Conservation (phyloP, 345 rosid species). For the Syzygium oleosum region DNA sequence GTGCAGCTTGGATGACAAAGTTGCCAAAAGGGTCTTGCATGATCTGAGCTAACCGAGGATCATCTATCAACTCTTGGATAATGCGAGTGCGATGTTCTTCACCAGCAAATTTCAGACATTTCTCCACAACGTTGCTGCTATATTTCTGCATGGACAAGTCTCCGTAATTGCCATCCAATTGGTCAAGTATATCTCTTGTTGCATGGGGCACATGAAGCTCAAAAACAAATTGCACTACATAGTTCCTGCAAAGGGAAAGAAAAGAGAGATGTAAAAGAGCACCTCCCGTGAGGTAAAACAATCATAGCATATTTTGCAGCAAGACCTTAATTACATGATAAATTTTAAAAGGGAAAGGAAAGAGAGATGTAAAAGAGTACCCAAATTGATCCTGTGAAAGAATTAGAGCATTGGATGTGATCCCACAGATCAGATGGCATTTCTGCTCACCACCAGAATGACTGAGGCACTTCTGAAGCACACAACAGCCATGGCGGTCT, state of each 20-base stretch:
- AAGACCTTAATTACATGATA: not conserved
- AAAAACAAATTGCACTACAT: slow-evolving; percentile 8
- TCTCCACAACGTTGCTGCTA: slow-evolving; percentile 90
- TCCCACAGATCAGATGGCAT: slow-evolving; percentile 31
- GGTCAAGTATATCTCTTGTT: slow-evolving; percentile 37
- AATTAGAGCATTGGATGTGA: slow-evolving; percentile 54
- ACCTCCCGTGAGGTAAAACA: not conserved
- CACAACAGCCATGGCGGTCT: slow-evolving; percentile 77
- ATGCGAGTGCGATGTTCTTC: slow-evolving; percentile 37
- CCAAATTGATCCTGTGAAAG: slow-evolving; percentile 80
- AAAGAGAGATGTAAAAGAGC: not conserved
- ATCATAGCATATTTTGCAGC: not conserved
- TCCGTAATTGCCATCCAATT: slow-evolving; percentile 60
- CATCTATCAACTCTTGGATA: slow-evolving; percentile 45
- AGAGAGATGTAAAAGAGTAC: slow-evolving; percentile 23
- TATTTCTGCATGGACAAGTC: slow-evolving; percentile 80
- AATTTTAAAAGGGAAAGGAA: not conserved
- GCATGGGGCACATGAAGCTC: slow-evolving; percentile 36
- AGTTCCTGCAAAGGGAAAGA: slow-evolving; percentile 8
- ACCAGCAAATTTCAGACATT: slow-evolving; percentile 50
- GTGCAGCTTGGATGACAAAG: slow-evolving; percentile 73
- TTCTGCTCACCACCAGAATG: slow-evolving; percentile 43
- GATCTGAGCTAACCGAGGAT: slow-evolving; percentile 47
- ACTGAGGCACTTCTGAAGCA: slow-evolving; percentile 67
- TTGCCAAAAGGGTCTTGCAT: slow-evolving; percentile 86